Percentiles rank a stretch among this genome's conserved stretches.
phyloP scores from a whole-genome alignment of 768 basidiomycete species.

The Trametes sanguinea region DNA sequence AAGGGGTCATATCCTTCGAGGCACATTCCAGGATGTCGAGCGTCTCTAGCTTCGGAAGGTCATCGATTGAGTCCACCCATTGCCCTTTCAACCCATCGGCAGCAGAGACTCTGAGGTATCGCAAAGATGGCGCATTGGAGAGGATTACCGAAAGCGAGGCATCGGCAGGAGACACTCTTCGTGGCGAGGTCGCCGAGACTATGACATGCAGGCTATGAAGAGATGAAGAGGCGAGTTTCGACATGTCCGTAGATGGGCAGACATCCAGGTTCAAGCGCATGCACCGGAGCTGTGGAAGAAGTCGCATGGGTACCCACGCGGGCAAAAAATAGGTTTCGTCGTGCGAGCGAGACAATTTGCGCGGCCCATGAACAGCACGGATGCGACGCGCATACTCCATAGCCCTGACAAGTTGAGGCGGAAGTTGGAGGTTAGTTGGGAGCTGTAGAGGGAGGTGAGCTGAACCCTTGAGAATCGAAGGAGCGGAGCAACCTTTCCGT shows the following conservation, averaged over 20 bases:
- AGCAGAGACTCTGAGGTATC: slow-evolving; percentile 11
- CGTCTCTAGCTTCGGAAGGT: background rate
- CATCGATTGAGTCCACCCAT: slow-evolving; percentile 1
- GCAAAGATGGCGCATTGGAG: slow-evolving; percentile 2
- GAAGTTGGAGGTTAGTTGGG: background rate
- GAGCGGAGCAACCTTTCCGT: background rate
- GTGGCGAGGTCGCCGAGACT: background rate
- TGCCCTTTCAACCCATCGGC: slow-evolving; percentile 3
- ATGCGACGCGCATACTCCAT: slow-evolving; percentile 9
- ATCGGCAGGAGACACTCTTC: background rate
- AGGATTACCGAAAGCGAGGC: background rate
- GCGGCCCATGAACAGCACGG: slow-evolving; percentile 6
- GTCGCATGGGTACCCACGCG: background rate
- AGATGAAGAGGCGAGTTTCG: background rate
- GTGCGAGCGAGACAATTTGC: background rate
- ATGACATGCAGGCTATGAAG: slow-evolving; percentile 14
- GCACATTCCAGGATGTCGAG: slow-evolving; percentile 8
- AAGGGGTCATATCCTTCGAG: background rate
- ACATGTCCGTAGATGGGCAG: background rate
- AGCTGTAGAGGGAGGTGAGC: background rate
- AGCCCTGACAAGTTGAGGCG: background rate
- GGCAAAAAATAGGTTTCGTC: background rate
- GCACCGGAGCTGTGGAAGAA: slow-evolving; percentile 1
- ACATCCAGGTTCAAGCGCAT: slow-evolving; percentile 10
- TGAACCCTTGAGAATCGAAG: too few relatives aligned